Percentiles rank a stretch among this genome's conserved stretches.
phyloP scores from a whole-genome alignment of 306 rosid species.

The Neltuma alba region DNA sequence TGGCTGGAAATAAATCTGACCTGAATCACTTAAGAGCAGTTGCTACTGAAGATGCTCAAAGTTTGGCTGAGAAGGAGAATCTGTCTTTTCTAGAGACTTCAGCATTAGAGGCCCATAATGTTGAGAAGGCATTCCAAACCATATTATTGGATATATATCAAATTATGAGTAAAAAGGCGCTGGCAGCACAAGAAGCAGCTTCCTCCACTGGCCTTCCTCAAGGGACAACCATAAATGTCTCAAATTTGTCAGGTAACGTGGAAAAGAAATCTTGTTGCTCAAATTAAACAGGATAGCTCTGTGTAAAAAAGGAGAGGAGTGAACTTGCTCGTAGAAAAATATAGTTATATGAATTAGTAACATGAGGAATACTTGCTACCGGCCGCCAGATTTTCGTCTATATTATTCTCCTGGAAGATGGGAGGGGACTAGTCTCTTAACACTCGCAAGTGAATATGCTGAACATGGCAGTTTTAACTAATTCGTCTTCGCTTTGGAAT shows the following conservation, averaged over 20 bases:
- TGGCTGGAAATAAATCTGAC: constrained; percentile 76
- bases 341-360: not conserved
- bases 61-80: constrained; percentile 67
- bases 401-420: constrained; percentile 27
- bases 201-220: constrained; percentile 61
- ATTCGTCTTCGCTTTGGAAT: constrained; percentile 23
- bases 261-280: constrained; percentile 69
- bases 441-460: constrained; percentile 36
- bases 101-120: constrained; percentile 71
- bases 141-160: constrained; percentile 75
- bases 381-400: constrained; percentile 31
- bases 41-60: constrained; percentile 61
- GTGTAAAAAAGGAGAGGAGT: constrained; percentile 31
- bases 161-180: constrained; percentile 72
- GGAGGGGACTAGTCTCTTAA: constrained; percentile 37
- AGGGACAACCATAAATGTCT: constrained; percentile 70
- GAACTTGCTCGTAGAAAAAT: constrained; percentile 25
- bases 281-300: constrained; percentile 38
- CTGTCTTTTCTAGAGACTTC: constrained; percentile 73
- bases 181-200: constrained; percentile 76
- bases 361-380: constrained; percentile 34
- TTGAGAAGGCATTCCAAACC: constrained; percentile 81
- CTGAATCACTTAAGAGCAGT: constrained; percentile 71
- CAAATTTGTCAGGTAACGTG: constrained; percentile 41
- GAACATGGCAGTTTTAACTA: constrained; percentile 34